A percentile compares a stretch with the other conserved stretches of the same genome.
phyloP scores from a whole-genome alignment of 2,329 filamentous ascomycete genomes.

The Boeremia lycopersici region DNA sequence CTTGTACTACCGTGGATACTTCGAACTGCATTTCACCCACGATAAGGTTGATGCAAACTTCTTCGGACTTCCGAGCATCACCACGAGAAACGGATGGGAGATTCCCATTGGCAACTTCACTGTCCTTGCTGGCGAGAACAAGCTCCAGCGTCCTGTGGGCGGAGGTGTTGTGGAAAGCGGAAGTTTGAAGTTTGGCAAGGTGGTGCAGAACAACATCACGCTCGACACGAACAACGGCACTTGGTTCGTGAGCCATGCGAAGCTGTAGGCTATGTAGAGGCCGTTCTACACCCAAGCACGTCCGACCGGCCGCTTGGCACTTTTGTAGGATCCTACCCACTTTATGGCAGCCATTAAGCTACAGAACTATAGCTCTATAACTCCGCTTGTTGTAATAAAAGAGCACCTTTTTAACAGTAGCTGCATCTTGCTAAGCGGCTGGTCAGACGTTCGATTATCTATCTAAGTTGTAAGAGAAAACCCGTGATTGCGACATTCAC shows the following conservation, averaged over 20 bases:
- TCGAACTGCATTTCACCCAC: slow-evolving; percentile 61
- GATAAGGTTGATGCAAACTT: slow-evolving; percentile 66
- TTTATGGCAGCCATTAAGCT: too few relatives aligned
- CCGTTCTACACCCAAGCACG: too few relatives aligned
- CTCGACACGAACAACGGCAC: slow-evolving; percentile 42
- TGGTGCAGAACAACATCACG: slow-evolving; percentile 43
- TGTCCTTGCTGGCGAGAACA: slow-evolving; percentile 66
- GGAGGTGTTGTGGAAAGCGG: slow-evolving; percentile 62
- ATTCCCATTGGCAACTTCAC: slow-evolving; percentile 73
- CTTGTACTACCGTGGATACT: slow-evolving; percentile 76
- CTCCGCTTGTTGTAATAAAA: too few relatives aligned
- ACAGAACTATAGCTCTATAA: too few relatives aligned
- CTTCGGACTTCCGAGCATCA: slow-evolving; percentile 67
- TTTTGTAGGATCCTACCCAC: too few relatives aligned
- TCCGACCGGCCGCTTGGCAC: too few relatives aligned
- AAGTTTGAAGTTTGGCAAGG: slow-evolving; percentile 57
- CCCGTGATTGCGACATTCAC: too few relatives aligned
- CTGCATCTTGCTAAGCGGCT: too few relatives aligned
- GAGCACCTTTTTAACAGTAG: too few relatives aligned
- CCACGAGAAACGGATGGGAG: slow-evolving; percentile 66
- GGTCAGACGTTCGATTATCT: too few relatives aligned
- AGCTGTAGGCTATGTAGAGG: slow-evolving; percentile 31
- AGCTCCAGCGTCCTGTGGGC: slow-evolving; percentile 57
- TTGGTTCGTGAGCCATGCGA: slow-evolving; percentile 41
- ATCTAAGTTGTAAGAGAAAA: too few relatives aligned